phyloP scores from a whole-genome alignment of 768 basidiomycete species.

The Suillus spraguei region DNA sequence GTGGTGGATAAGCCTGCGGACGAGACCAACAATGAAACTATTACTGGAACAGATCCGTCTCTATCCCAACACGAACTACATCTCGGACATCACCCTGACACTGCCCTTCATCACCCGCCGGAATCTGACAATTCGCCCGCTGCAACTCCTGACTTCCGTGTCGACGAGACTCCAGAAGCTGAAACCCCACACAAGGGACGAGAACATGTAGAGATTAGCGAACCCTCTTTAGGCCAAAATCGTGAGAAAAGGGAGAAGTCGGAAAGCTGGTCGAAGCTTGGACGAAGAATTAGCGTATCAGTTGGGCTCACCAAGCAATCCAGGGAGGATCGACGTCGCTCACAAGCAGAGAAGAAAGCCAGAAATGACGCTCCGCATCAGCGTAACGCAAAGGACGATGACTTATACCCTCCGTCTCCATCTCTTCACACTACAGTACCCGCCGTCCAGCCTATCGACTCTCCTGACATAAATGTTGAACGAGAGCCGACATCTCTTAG shows the following conservation, averaged over 20 bases:
- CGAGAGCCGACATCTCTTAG: constrained; percentile 25
- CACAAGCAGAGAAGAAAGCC: constrained; percentile 39
- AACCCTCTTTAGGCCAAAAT: constrained; percentile 35
- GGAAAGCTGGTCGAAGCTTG: constrained; percentile 62
- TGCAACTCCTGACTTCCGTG: constrained; percentile 23
- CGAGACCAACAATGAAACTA: not conserved
- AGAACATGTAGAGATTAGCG: constrained; percentile 18
- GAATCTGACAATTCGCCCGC: constrained; percentile 4
- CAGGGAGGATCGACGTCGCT: constrained; percentile 27
- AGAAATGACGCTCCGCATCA: constrained; percentile 28
- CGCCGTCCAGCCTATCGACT: constrained; percentile 1
- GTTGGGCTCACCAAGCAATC: constrained; percentile 46
- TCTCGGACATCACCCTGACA: constrained; percentile 4
- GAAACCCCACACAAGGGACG: constrained; percentile 5
- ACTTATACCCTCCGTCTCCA: constrained; percentile 12
- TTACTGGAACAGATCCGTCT: constrained; percentile 18
- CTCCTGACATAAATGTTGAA: constrained; percentile 16
- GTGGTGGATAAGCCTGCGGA: not conserved
- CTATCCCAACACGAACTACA: constrained; percentile 31
- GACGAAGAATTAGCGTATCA: constrained; percentile 62
- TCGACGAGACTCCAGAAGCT: not conserved
- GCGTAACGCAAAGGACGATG: constrained; percentile 33
- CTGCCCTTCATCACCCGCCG: constrained; percentile 1
- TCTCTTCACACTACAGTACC: constrained; percentile 15
- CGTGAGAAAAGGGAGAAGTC: constrained; percentile 43